Evolutionary conservation across 805 yeast genomes (phyloP).

Genomic region (Starmerella sp.): DNA sequence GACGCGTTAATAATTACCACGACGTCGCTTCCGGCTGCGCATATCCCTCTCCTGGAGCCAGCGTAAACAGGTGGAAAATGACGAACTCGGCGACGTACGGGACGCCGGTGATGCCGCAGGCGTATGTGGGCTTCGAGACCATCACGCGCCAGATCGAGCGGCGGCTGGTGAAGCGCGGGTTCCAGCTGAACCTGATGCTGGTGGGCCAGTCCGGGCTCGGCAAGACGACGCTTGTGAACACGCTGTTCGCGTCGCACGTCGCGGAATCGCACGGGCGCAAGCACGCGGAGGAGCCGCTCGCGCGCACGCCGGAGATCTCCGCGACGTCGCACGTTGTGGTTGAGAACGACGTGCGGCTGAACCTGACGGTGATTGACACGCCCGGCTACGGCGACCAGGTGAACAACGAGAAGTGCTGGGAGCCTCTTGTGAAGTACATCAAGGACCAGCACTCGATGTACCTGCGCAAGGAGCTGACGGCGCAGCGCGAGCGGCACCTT

Average conservation of each 20-base stretch:
- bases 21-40: too few relatives aligned
- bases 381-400: constrained; percentile 98
- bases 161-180: constrained; percentile 81
- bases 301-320: constrained; percentile 74
- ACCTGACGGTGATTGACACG: constrained; percentile 83
- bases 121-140: constrained; percentile 93
- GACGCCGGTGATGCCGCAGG: constrained; percentile 37
- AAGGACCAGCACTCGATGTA: constrained; percentile 90
- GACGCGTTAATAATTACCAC: constrained; percentile 1
- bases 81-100: constrained; percentile 7
- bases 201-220: constrained; percentile 91
- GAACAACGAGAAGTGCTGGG: constrained; percentile 93
- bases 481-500: constrained; percentile 74
- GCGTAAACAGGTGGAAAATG: background rate
- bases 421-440: constrained; percentile 84
- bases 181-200: constrained; percentile 86
- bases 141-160: constrained; percentile 92
- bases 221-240: constrained; percentile 82
- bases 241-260: constrained; percentile 75
- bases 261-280: constrained; percentile 65
- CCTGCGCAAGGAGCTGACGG: constrained; percentile 86
- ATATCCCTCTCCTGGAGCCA: background rate
- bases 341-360: constrained; percentile 80
- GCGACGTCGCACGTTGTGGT: constrained; percentile 38
- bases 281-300: constrained; percentile 55